These are phyloP conservation scores for Grosmannia huntii DNA, from an alignment of 2,329 filamentous ascomycete genomes.

Conservation along the genomic window DNA sequence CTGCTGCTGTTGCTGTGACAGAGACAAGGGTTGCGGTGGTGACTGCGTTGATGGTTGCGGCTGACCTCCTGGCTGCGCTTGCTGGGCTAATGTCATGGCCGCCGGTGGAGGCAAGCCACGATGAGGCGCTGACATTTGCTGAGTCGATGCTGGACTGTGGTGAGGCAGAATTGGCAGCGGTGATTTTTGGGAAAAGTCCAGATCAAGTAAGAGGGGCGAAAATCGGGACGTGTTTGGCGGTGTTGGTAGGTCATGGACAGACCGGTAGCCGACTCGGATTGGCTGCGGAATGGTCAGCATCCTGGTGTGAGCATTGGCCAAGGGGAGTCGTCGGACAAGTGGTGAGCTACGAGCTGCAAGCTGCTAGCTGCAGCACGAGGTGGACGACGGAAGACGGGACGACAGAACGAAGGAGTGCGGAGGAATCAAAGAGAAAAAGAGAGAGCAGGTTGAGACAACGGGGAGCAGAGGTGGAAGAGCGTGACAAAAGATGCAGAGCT, in stretches of 20 bases:
- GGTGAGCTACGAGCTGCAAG: too few relatives aligned
- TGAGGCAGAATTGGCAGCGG: constrained; percentile 26
- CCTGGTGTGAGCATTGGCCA: constrained; percentile 23
- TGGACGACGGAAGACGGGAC: not conserved
- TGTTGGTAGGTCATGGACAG: constrained; percentile 49
- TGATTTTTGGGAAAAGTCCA: constrained; percentile 32
- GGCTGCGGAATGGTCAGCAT: constrained; percentile 52
- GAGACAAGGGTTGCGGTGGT: not conserved
- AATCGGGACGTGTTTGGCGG: constrained; percentile 41
- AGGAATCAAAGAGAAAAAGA: constrained; percentile 1
- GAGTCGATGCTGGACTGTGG: constrained; percentile 32
- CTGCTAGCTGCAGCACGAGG: too few relatives aligned
- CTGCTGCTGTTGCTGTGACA: not conserved
- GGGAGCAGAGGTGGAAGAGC: not conserved
- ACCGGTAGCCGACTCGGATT: constrained; percentile 44
- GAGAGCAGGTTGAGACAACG: not conserved
- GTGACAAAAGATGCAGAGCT: not conserved
- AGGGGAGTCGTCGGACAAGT: not conserved
- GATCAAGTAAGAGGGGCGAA: constrained; percentile 39
- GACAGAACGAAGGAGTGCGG: not conserved
- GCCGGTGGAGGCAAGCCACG: constrained; percentile 57
- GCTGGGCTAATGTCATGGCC: constrained; percentile 47
- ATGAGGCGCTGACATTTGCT: constrained; percentile 57
- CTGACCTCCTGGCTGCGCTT: constrained; percentile 22
- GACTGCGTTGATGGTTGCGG: constrained; percentile 22